Evolutionary conservation across 2,329 filamentous ascomycete species (phyloP), one percentile per base, ranked within the genome.

Genomic region (Seiridium cupressi): DNA sequence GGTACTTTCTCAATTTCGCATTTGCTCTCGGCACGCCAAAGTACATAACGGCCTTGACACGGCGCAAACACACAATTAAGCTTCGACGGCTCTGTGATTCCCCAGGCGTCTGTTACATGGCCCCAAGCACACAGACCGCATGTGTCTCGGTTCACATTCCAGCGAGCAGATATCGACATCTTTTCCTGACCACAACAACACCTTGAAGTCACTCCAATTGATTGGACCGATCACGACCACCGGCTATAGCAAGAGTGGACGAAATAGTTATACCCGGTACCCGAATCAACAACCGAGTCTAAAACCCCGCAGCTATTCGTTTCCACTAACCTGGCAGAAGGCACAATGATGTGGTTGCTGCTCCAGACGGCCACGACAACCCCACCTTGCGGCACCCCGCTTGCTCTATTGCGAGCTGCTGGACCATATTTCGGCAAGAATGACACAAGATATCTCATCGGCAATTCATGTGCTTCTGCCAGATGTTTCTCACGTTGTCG

Each of bases 341-440:
- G 11, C 32, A 46, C 11, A 11, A 57, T 57, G 54, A 57, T 57
- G 54, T 42, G 35, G 7, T 57, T 42, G 13, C 44, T 57, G 11
- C 44, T 57, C 42, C 54, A 57, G 26, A 44, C 54, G 9, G 54
- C 54, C 13, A 18, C 26, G 10, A 46, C 54, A 57, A 57, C 54
- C 51, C 51, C 51, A 44, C 51, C 51, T 55, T 44, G 51, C 44
- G 26, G 51, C 51, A 55, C 51, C 51, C 51, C 51, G 36, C 51
- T 44, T 44, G n/a, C 51, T 55, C 51, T 55, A 36, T n/a, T 53
- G 4, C 49, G 49, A 53, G 49, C 4, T 53, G 49, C 49, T 34
- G 49, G 49, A n/a, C 49, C 49, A 53, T 32, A 32, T 53, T 35
- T 53, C 38, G 35, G 49, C 35, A 53, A 35, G 34, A 10, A 18